phyloP scores from a whole-genome alignment of 495 filamentous ascomycete genomes.

The Trichoderma gamsii region DNA sequence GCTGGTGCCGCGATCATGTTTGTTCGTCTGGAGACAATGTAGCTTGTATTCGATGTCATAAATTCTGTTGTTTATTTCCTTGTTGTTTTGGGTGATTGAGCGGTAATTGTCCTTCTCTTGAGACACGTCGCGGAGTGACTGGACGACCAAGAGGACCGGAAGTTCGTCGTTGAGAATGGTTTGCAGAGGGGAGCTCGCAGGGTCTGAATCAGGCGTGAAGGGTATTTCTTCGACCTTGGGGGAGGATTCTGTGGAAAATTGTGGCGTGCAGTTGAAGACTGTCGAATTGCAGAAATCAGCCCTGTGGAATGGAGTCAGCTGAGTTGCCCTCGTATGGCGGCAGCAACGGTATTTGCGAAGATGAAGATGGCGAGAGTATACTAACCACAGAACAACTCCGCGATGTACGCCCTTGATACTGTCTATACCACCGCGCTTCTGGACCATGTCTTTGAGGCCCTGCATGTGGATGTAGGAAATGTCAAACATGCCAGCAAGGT shows the following conservation, averaged over 20 bases:
- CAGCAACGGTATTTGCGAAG: not conserved
- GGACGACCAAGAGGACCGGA: not conserved
- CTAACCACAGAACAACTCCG: not conserved
- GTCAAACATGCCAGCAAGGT: not conserved
- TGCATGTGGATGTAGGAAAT: not conserved
- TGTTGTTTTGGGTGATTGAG: not conserved
- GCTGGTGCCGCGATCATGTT: not conserved
- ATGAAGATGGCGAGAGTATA: not conserved
- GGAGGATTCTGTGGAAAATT: not conserved
- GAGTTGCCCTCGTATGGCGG: not conserved
- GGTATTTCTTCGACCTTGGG: not conserved
- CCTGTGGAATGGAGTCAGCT: not conserved
- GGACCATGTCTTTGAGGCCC: conserved; percentile 1
- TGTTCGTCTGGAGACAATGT: not conserved
- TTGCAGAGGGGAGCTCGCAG: not conserved
- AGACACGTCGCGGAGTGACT: not conserved
- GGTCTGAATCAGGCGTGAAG: no score
- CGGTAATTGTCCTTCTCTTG: not conserved
- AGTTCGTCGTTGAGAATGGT: not conserved
- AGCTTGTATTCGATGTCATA: not conserved
- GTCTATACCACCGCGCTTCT: not conserved
- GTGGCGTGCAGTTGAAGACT: not conserved
- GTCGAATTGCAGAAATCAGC: conserved; percentile 1
- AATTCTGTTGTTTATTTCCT: not conserved
- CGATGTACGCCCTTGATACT: not conserved